Conservation (phyloP, 306 rosid genomes). For the Lathyrus aphaca region DNA sequence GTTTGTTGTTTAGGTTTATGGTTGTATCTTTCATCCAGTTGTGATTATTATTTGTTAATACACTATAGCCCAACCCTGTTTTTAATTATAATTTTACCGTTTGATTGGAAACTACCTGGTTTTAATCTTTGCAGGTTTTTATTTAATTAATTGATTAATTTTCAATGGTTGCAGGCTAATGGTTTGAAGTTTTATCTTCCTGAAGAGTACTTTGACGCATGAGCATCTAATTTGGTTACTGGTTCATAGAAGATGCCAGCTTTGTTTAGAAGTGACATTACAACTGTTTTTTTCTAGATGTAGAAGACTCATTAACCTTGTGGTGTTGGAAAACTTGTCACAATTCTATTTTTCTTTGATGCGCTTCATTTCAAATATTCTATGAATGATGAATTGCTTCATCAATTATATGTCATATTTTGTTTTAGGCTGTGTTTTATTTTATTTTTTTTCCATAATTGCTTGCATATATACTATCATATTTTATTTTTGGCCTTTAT, state of each 20-base stretch:
- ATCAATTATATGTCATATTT: too few relatives aligned
- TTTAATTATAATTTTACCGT: background rate
- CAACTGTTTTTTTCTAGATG: conserved; percentile 15
- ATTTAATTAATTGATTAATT: conserved; percentile 5
- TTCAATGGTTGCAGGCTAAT: conserved; percentile 62
- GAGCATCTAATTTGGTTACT: conserved; percentile 35
- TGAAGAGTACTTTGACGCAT: conserved; percentile 60
- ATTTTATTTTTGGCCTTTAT: too few relatives aligned
- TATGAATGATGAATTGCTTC: background rate
- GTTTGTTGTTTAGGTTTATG: background rate
- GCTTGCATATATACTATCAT: too few relatives aligned
- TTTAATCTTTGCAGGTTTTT: conserved; percentile 20
- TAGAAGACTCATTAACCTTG: conserved; percentile 16
- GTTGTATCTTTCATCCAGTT: conserved; percentile 16
- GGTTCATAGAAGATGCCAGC: conserved; percentile 5
- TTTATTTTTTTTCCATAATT: too few relatives aligned
- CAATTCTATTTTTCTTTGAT: conserved; percentile 10
- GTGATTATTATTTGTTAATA: background rate
- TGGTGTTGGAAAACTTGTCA: conserved; percentile 6
- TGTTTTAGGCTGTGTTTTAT: too few relatives aligned
- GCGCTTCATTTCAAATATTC: background rate
- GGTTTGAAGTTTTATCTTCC: conserved; percentile 80
- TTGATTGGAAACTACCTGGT: conserved; percentile 17
- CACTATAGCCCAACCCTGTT: too few relatives aligned
- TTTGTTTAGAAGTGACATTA: conserved; percentile 9